These are phyloP conservation scores for Trichosporon asahii DNA, from an alignment of 1,284 basidiomycete genomes.

Conservation along the genomic window DNA sequence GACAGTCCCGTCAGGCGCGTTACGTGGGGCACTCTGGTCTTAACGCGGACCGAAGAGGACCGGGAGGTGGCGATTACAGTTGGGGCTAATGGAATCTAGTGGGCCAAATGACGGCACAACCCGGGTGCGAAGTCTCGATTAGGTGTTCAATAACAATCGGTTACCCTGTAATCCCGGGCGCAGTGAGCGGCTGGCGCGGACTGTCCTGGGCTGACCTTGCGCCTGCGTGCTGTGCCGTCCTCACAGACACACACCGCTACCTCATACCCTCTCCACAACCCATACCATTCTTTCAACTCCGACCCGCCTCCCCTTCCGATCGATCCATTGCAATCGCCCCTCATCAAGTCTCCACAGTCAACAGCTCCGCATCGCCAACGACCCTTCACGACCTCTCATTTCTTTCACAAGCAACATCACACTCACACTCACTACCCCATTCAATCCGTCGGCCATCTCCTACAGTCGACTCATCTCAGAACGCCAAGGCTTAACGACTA, in stretches of 20 bases:
- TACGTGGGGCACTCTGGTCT: not conserved
- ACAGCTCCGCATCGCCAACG: not conserved
- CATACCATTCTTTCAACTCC: not conserved
- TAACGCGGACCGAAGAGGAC: not conserved
- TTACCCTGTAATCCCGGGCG: not conserved
- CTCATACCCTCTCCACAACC: not conserved
- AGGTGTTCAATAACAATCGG: not conserved
- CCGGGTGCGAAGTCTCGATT: not conserved
- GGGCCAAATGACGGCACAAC: not conserved
- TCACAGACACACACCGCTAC: not conserved
- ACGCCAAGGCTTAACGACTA: not conserved
- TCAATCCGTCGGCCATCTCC: not conserved
- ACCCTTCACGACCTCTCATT: not conserved
- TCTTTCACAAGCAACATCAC: not conserved
- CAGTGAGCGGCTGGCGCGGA: not conserved
- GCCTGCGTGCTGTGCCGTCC: not conserved
- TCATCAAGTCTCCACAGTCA: not conserved
- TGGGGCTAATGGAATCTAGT: not conserved
- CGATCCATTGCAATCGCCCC: not conserved
- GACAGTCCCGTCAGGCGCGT: not conserved
- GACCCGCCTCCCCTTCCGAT: not conserved
- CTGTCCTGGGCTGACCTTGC: not conserved
- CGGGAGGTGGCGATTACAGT: not conserved
- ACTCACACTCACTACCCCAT: not conserved
- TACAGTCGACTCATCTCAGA: not conserved